Percentiles rank a stretch among this genome's conserved stretches.
These are phyloP conservation scores for Trypanosoma melophagium DNA, from an alignment of 208 protist genomes.

Conservation along the genomic window DNA sequence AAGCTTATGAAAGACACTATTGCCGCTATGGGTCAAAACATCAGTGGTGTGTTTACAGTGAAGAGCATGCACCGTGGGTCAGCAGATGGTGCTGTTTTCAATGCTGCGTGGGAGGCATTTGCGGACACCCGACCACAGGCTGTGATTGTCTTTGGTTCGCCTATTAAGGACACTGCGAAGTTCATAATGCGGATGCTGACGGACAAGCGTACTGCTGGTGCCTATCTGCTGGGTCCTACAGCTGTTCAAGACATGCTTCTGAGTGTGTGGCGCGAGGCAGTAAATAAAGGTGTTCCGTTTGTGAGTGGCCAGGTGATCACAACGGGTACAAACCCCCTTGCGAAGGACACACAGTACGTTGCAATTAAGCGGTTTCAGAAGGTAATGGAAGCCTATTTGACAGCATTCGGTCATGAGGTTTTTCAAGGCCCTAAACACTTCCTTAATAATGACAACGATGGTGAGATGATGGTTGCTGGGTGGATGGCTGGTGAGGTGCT, in stretches of 20 bases:
- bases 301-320: too few species aligned
- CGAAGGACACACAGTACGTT: too few species aligned
- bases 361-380: too few species aligned
- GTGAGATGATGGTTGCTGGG: too few species aligned
- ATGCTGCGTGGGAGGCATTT: constrained; percentile 19
- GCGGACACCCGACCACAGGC: constrained; percentile 21
- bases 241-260: constrained; percentile 6
- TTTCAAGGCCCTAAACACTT: too few species aligned
- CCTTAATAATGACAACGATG: too few species aligned
- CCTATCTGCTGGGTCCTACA: constrained; percentile 19
- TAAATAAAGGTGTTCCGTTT: background rate
- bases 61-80: background rate
- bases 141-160: constrained; percentile 25
- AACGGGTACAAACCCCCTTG: too few species aligned
- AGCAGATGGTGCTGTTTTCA: constrained; percentile 12
- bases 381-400: too few species aligned
- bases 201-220: too few species aligned
- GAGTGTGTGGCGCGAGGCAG: background rate
- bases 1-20: constrained; percentile 11
- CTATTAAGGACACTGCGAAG: background rate
- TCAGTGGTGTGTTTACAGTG: constrained; percentile 26
- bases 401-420: too few species aligned
- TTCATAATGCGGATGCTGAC: constrained; percentile 24
- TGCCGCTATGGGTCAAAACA: constrained; percentile 18
- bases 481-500: too few species aligned